Evolutionary conservation across 805 yeast species (phyloP).

Genomic region (Schwanniomyces vanrijiae): DNA sequence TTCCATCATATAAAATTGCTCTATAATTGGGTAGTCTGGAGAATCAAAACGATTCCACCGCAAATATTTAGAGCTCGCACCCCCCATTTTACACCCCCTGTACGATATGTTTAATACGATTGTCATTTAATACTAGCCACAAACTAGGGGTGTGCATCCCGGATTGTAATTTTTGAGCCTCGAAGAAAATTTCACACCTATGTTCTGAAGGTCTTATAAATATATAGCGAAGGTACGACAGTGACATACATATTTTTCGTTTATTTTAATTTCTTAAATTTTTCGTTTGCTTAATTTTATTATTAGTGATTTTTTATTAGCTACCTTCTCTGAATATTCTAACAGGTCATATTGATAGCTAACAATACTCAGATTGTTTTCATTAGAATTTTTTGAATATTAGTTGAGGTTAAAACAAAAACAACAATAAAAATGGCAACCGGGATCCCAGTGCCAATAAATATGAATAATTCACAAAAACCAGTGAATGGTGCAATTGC

Average conservation of each 20-base stretch:
- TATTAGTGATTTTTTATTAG: background rate
- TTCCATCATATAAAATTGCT: background rate
- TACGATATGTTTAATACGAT: background rate
- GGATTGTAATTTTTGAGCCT: constrained; percentile 1
- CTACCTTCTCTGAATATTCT: background rate
- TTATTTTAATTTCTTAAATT: background rate
- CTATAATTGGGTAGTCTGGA: background rate
- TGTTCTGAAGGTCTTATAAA: background rate
- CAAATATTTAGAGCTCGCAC: background rate
- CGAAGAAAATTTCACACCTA: constrained; percentile 3
- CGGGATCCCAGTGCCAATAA: constrained; percentile 22
- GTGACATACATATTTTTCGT: background rate
- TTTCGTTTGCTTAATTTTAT: background rate
- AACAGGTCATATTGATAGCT: background rate
- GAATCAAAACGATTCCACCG: background rate
- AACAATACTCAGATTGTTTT: background rate
- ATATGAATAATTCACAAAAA: constrained; percentile 11
- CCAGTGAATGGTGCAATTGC: constrained; percentile 14
- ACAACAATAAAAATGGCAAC: constrained; percentile 5
- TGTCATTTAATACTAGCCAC: constrained; percentile 1
- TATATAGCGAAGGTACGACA: constrained; percentile 1
- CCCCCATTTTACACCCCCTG: background rate
- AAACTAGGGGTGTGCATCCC: constrained; percentile 2
- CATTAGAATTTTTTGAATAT: background rate
- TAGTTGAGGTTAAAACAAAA: background rate